Conservation (phyloP, 345 rosid species). For the Eucalyptus erythrocorys region DNA sequence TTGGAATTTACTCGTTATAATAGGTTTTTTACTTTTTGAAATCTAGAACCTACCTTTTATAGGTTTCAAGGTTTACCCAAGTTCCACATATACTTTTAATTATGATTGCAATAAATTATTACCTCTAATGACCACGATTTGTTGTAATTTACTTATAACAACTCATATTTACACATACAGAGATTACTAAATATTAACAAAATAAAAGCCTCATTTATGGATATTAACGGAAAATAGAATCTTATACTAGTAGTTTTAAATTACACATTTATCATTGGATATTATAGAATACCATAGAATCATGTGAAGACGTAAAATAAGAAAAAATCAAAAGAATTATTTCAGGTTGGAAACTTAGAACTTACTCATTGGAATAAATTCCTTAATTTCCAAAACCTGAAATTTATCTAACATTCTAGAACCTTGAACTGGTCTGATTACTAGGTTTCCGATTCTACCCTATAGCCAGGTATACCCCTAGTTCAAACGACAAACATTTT, state of each 20-base stretch:
- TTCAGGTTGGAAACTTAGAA: accelerated
- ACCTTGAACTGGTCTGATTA: too few relatives aligned
- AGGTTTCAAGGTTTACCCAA: accelerated
- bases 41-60: neutral
- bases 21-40: too few relatives aligned
- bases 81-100: neutral
- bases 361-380: accelerated
- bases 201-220: too few relatives aligned
- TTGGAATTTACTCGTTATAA: accelerated
- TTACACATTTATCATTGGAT: too few relatives aligned
- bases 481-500: neutral
- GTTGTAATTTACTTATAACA: neutral
- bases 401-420: too few relatives aligned
- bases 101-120: too few relatives aligned
- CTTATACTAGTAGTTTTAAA: accelerated
- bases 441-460: accelerated
- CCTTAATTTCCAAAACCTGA: too few relatives aligned
- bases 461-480: neutral
- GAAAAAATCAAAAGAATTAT: accelerated
- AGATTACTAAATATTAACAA: neutral
- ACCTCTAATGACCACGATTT: accelerated
- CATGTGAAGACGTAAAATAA: accelerated
- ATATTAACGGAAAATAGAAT: too few relatives aligned
- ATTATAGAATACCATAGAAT: accelerated
- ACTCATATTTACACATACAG: accelerated